These are phyloP conservation scores for Trypanosoma rangeli DNA, from an alignment of 208 protist genomes.

Conservation along the genomic window DNA sequence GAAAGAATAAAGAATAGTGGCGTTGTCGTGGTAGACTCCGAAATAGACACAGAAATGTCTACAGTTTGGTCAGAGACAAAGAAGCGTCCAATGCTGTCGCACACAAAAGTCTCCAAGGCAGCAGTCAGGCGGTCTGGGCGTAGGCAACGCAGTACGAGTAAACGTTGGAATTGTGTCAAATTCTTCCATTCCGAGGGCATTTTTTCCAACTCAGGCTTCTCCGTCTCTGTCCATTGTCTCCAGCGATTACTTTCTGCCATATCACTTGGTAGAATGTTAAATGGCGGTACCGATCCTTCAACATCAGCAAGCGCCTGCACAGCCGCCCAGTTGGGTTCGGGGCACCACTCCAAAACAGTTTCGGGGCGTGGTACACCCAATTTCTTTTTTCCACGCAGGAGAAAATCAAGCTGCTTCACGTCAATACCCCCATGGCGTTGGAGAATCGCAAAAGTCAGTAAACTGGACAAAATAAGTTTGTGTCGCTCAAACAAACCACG, in stretches of 20 bases:
- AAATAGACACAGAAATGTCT: slow-evolving; percentile 93
- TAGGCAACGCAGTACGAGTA: slow-evolving; percentile 96
- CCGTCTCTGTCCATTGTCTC: slow-evolving; percentile 90
- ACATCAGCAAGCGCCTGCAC: slow-evolving; percentile 92
- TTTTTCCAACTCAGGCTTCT: slow-evolving; percentile 92
- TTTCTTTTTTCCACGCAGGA: slow-evolving; percentile 93
- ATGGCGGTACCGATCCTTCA: slow-evolving; percentile 86
- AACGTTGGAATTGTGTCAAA: slow-evolving; percentile 94
- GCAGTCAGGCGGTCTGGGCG: slow-evolving; percentile 96
- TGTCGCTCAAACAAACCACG: slow-evolving; percentile 98
- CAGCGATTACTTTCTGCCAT: slow-evolving; percentile 93
- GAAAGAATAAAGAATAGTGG: slow-evolving; percentile 99
- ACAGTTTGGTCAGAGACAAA: slow-evolving; percentile 96
- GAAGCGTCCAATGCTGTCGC: slow-evolving; percentile 90
- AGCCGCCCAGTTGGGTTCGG: slow-evolving; percentile 91
- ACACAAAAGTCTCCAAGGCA: slow-evolving; percentile 94
- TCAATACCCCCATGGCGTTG: slow-evolving; percentile 78
- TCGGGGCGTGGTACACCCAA: slow-evolving; percentile 81
- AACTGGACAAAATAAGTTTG: slow-evolving; percentile 98
- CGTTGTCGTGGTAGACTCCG: slow-evolving; percentile 93
- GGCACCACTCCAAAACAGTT: slow-evolving; percentile 90
- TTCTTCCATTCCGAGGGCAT: slow-evolving; percentile 96
- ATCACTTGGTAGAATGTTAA: slow-evolving; percentile 84
- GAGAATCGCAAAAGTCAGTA: slow-evolving; percentile 95
- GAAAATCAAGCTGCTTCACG: slow-evolving; percentile 92